Conservation (phyloP, 1,284 basidiomycete species). For the Puccinia horiana region DNA sequence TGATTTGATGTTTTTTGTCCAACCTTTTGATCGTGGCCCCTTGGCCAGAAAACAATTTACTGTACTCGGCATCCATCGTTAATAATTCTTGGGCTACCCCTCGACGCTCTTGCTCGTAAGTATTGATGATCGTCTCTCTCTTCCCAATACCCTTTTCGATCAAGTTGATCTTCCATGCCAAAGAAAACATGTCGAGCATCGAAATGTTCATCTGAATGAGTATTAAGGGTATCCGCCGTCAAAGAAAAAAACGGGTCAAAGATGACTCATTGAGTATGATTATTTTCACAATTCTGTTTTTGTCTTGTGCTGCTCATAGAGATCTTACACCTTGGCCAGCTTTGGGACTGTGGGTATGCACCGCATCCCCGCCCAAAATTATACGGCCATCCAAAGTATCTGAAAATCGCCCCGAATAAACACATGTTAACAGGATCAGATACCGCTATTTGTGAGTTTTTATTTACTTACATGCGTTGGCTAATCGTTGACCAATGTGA, state of each 20-base stretch:
- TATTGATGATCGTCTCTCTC: conserved; percentile 56
- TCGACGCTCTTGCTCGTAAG: conserved; percentile 60
- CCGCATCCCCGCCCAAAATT: conserved; percentile 60
- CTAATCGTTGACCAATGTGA: conserved; percentile 56
- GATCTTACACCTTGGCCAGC: conserved; percentile 55
- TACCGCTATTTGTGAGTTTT: conserved; percentile 43
- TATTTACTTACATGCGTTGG: conserved; percentile 49
- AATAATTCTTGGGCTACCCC: conserved; percentile 60
- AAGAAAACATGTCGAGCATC: conserved; percentile 60
- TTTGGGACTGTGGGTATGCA: conserved; percentile 61
- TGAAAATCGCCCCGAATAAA: conserved; percentile 46
- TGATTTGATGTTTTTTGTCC: conserved; percentile 52
- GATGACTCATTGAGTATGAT: neutral
- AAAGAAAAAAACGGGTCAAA: neutral
- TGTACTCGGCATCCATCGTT: conserved; percentile 60
- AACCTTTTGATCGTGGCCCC: conserved; percentile 51
- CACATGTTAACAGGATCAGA: conserved; percentile 4
- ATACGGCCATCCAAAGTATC: conserved; percentile 56
- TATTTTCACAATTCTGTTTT: neutral
- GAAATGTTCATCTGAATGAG: conserved; percentile 59
- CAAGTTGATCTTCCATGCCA: conserved; percentile 60
- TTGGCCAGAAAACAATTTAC: conserved; percentile 58
- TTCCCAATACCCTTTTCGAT: conserved; percentile 60
- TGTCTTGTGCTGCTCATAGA: neutral
- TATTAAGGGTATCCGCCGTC: conserved; percentile 20